A percentile compares a stretch with the other conserved stretches of the same genome.
Evolutionary conservation across 257 asterid genomes (phyloP).

Genomic region (Solanum etuberosum): DNA sequence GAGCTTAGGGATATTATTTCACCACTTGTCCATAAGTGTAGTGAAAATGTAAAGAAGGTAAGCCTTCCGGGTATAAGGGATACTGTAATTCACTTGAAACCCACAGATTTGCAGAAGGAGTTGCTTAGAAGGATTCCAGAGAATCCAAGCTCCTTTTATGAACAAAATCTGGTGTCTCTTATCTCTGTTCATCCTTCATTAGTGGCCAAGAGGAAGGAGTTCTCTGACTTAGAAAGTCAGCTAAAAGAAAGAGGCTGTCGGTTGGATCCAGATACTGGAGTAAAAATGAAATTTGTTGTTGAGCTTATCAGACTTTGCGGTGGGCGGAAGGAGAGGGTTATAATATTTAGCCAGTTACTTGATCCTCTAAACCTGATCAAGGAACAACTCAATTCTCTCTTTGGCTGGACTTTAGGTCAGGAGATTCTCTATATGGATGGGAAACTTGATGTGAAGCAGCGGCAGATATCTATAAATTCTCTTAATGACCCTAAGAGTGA

Average conservation of each 20-base stretch:
- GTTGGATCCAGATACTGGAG: conserved; percentile 31
- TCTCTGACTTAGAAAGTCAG: background rate
- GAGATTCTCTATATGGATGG: conserved; percentile 32
- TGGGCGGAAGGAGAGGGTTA: conserved; percentile 31
- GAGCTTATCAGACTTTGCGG: conserved; percentile 31
- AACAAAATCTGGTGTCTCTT: conserved; percentile 27
- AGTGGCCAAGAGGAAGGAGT: conserved; percentile 17
- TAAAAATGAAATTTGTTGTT: conserved; percentile 41
- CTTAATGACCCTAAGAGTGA: background rate
- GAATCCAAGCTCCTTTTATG: conserved; percentile 10
- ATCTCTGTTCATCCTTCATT: conserved; percentile 62
- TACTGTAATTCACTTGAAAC: conserved; percentile 30
- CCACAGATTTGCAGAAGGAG: conserved; percentile 39
- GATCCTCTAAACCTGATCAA: conserved; percentile 39
- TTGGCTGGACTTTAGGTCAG: conserved; percentile 42
- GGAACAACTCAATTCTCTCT: background rate
- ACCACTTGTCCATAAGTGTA: conserved; percentile 56
- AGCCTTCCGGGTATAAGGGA: conserved; percentile 58
- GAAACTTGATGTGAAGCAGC: background rate
- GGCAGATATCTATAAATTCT: background rate
- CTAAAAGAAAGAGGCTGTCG: conserved; percentile 4
- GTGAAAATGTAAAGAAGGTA: conserved; percentile 37
- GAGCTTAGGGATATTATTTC: conserved; percentile 34
- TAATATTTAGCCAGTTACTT: conserved; percentile 43
- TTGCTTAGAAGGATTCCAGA: conserved; percentile 7